These are phyloP conservation scores for Sporobolus alterniflorus DNA, from an alignment of 202 grass and related monocot genomes.

Conservation along the genomic window DNA sequence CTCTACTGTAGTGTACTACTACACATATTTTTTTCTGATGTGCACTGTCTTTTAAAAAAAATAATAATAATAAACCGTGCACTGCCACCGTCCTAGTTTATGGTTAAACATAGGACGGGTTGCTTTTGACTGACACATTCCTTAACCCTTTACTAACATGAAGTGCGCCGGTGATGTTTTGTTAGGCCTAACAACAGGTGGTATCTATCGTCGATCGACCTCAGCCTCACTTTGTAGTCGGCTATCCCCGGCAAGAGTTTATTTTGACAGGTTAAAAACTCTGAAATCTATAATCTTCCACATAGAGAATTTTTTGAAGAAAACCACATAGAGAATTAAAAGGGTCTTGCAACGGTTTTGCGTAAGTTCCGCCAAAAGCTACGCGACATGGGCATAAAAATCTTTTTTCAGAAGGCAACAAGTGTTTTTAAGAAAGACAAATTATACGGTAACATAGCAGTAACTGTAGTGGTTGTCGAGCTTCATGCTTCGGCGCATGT, in stretches of 20 bases:
- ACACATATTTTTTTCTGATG: not conserved
- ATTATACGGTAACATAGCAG: too few relatives aligned
- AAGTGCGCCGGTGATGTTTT: not conserved
- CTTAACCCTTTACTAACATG: not conserved
- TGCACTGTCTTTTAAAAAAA: not conserved
- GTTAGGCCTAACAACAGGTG: conserved; percentile 3
- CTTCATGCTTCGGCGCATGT: too few relatives aligned
- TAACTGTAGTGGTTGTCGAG: too few relatives aligned
- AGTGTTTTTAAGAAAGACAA: not conserved
- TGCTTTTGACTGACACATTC: not conserved
- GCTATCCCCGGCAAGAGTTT: too few relatives aligned
- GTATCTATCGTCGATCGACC: too few relatives aligned
- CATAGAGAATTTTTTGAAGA: not conserved
- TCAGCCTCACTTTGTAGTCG: not conserved
- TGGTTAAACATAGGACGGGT: too few relatives aligned
- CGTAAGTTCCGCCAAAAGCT: not conserved
- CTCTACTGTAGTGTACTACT: not conserved
- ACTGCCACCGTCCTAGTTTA: too few relatives aligned
- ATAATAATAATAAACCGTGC: too few relatives aligned
- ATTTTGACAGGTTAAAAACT: too few relatives aligned
- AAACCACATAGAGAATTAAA: not conserved
- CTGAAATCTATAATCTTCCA: not conserved
- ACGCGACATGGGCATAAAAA: not conserved
- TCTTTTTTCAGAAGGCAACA: not conserved
- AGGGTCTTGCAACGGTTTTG: not conserved